Evolutionary conservation across 2,329 filamentous ascomycete species (phyloP).

Genomic region (Colletotrichum sp.): DNA sequence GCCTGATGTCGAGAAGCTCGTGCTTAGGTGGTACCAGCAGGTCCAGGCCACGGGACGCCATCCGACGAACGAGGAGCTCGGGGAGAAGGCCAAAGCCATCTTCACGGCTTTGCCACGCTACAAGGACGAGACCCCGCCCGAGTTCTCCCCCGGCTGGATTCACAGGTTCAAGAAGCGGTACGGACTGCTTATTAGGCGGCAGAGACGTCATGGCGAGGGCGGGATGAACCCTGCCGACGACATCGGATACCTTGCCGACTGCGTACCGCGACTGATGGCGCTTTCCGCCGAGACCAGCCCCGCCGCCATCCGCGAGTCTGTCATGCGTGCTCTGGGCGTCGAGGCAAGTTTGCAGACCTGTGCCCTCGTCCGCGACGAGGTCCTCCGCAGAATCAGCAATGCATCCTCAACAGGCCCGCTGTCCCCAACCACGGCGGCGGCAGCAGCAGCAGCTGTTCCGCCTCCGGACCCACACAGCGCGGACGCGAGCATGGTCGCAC

Average conservation of each 20-base stretch:
- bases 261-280: conserved; percentile 63
- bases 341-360: conserved; percentile 59
- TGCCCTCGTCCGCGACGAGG: conserved; percentile 63
- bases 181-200: conserved; percentile 60
- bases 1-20: conserved; percentile 66
- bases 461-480: conserved; percentile 20
- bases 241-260: conserved; percentile 65
- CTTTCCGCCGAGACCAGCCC: conserved; percentile 64
- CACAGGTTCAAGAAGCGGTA: conserved; percentile 70
- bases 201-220: conserved; percentile 56
- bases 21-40: conserved; percentile 60
- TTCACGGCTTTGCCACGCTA: conserved; percentile 64
- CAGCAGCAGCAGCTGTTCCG: conserved; percentile 12
- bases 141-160: conserved; percentile 69
- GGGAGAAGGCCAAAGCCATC: conserved; percentile 65
- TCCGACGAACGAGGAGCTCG: conserved; percentile 67
- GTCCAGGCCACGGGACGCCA: conserved; percentile 57
- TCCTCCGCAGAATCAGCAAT: conserved; percentile 44
- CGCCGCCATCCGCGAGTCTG: conserved; percentile 61
- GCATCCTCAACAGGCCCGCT: conserved; percentile 2
- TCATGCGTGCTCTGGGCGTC: conserved; percentile 60
- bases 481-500: conserved; percentile 19
- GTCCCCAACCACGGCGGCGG: conserved; percentile 3
- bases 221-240: conserved; percentile 57
- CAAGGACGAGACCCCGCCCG: conserved; percentile 63